These are phyloP conservation scores for Puccinia coronata DNA, from an alignment of 1,284 basidiomycete genomes.

Conservation along the genomic window DNA sequence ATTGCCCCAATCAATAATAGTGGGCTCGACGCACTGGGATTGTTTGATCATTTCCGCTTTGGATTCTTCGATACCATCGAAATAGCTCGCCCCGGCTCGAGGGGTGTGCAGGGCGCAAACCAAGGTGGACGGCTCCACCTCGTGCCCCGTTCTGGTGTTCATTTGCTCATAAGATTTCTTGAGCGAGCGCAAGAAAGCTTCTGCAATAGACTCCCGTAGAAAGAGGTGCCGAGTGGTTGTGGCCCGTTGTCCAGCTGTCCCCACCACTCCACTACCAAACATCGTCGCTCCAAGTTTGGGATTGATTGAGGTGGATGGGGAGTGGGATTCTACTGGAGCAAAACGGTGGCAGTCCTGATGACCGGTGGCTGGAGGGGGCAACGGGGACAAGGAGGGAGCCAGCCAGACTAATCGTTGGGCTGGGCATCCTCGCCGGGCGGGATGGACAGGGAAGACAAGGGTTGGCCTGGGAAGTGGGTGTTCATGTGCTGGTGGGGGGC, in stretches of 20 bases:
- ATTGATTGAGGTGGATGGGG: conserved; percentile 80
- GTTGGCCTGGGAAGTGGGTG: no score
- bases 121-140: conserved; percentile 71
- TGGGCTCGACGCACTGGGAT: conserved; percentile 77
- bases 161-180: conserved; percentile 69
- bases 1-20: conserved; percentile 66
- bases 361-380: no score
- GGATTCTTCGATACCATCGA: conserved; percentile 68
- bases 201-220: conserved; percentile 76
- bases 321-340: no score
- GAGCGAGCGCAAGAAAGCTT: conserved; percentile 73
- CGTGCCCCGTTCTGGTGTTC: conserved; percentile 70
- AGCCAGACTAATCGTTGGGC: no score
- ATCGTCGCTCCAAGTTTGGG: conserved; percentile 84
- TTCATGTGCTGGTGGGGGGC: no score
- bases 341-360: no score
- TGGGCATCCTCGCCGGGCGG: no score
- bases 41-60: conserved; percentile 61
- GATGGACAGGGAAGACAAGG: no score
- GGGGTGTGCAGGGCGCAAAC: conserved; percentile 82
- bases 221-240: conserved; percentile 88
- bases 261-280: conserved; percentile 91
- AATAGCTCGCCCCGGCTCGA: conserved; percentile 69
- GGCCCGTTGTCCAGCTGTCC: conserved; percentile 91
- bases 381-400: no score